phyloP scores from a whole-genome alignment of 2,329 filamentous ascomycete genomes.

The Pyrenophora graminea region DNA sequence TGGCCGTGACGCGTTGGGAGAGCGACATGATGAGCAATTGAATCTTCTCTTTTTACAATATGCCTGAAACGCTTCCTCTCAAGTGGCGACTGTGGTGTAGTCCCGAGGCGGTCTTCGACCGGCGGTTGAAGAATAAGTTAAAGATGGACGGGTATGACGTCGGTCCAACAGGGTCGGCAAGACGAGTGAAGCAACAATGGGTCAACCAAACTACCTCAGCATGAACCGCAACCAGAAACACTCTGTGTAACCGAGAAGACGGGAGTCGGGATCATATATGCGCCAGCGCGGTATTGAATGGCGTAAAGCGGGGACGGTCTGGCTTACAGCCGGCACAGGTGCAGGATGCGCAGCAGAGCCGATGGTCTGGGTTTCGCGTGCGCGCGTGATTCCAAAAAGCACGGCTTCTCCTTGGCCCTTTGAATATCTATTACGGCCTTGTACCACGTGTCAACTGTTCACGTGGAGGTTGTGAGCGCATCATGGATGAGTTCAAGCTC shows the following conservation, averaged over 20 bases:
- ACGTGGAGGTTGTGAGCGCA: neutral
- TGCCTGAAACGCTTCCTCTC: too few species aligned
- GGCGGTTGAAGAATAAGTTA: slow-evolving; percentile 2
- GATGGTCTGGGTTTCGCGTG: slow-evolving; percentile 12
- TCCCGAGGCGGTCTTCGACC: neutral
- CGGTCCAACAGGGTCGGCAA: neutral
- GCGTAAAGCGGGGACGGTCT: slow-evolving; percentile 22
- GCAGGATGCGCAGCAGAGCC: slow-evolving; percentile 19
- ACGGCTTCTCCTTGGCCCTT: slow-evolving; percentile 11
- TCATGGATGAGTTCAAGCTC: neutral
- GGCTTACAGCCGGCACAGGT: slow-evolving; percentile 10
- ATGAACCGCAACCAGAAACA: neutral
- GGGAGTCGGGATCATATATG: slow-evolving; percentile 23
- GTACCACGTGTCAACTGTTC: slow-evolving; percentile 6
- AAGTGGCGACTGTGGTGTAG: too few species aligned
- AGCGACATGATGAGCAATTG: slow-evolving; percentile 43
- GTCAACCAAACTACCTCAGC: slow-evolving; percentile 3
- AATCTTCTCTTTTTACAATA: neutral
- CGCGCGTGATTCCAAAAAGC: slow-evolving; percentile 25
- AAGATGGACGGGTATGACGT: slow-evolving; percentile 15
- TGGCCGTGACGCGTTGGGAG: slow-evolving; percentile 45
- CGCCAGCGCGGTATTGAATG: slow-evolving; percentile 7
- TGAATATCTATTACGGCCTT: slow-evolving; percentile 15
- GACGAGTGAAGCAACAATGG: slow-evolving; percentile 3
- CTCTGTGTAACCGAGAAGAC: neutral